Conservation (phyloP, 345 rosid genomes). For the Citrus trifoliata region DNA sequence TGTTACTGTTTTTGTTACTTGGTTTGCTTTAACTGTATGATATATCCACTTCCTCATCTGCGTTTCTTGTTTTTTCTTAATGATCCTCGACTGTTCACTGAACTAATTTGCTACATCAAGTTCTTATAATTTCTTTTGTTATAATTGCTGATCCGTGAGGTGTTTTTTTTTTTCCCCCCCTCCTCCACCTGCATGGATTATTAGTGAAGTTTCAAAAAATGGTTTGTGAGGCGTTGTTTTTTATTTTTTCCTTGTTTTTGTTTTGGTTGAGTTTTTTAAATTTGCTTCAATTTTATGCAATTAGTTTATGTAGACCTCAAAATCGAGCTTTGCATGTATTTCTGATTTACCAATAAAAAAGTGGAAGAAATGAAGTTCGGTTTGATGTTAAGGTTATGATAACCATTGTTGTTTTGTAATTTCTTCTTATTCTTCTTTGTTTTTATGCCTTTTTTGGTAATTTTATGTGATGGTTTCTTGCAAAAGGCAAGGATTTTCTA, state of each 20-base stretch:
- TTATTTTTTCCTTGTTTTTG: background rate
- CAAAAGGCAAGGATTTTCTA: background rate
- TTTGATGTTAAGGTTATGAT: background rate
- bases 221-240: background rate
- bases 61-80: background rate
- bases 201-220: background rate
- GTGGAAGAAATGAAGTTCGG: background rate
- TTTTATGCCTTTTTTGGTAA: background rate
- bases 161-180: too few species aligned
- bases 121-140: background rate
- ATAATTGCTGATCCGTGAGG: background rate
- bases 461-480: background rate
- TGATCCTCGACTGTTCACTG: background rate
- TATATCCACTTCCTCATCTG: background rate
- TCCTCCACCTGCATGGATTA: too few species aligned
- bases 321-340: slow-evolving; percentile 6
- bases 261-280: background rate
- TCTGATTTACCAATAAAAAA: background rate
- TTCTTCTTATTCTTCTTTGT: background rate
- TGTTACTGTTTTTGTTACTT: background rate
- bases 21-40: background rate
- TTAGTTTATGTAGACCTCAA: background rate
- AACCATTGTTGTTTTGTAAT: background rate
- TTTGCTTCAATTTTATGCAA: background rate
- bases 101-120: background rate